Percentiles rank a stretch among this genome's conserved stretches.
Evolutionary conservation across 495 filamentous ascomycete genomes (phyloP).

Genomic region (Trichoderma virens): DNA sequence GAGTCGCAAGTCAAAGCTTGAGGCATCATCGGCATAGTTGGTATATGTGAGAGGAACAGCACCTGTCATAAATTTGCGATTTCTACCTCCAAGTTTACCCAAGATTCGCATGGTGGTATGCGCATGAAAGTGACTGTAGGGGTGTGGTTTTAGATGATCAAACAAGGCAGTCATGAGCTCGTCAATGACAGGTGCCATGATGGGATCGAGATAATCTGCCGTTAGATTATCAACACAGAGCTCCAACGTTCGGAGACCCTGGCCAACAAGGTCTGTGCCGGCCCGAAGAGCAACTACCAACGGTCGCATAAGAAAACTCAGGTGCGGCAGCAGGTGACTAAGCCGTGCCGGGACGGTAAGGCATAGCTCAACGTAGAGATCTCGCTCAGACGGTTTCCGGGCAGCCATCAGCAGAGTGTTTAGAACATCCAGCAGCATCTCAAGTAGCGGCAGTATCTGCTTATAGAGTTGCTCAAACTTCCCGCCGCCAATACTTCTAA

Average conservation of each 20-base stretch:
- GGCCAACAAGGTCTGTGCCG: constrained; percentile 86
- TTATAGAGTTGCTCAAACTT: constrained; percentile 98
- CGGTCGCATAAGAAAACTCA: constrained; percentile 95
- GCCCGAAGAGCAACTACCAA: constrained; percentile 89
- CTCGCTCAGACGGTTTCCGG: constrained; percentile 78
- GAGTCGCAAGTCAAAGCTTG: constrained; percentile 80
- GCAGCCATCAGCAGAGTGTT: constrained; percentile 88
- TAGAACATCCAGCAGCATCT: constrained; percentile 95
- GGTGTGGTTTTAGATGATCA: constrained; percentile 84
- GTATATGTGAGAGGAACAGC: constrained; percentile 73
- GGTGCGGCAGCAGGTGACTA: constrained; percentile 92
- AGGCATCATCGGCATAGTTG: constrained; percentile 74
- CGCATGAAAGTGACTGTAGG: constrained; percentile 92
- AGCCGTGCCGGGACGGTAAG: constrained; percentile 91
- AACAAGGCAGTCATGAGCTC: constrained; percentile 95
- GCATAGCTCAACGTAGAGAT: constrained; percentile 94
- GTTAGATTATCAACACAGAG: constrained; percentile 98
- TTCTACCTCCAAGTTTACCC: constrained; percentile 92
- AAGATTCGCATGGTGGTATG: constrained; percentile 98
- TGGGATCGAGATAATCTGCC: constrained; percentile 94
- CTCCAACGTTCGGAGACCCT: constrained; percentile 88
- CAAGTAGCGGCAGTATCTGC: constrained; percentile 88
- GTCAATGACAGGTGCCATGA: constrained; percentile 98
- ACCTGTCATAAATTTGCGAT: constrained; percentile 87
- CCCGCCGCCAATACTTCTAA: constrained; percentile 93